These are phyloP conservation scores for Mallotus repandus DNA, from an alignment of 441 rosid species.

Conservation along the genomic window DNA sequence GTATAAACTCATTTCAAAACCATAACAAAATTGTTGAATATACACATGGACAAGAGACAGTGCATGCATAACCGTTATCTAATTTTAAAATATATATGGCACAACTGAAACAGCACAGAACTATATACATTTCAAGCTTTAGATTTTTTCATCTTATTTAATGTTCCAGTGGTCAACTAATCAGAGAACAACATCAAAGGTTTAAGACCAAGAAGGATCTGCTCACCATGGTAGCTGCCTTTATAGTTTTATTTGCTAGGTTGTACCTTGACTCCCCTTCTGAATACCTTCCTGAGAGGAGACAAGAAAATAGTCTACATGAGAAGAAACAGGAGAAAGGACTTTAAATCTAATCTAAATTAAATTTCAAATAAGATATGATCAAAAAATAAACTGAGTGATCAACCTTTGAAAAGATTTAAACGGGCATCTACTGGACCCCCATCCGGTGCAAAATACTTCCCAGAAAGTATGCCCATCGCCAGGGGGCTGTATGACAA, in stretches of 20 bases:
- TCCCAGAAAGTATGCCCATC: conserved; percentile 72
- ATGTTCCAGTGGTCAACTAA: neutral
- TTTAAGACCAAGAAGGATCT: conserved; percentile 10
- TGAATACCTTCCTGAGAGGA: conserved; percentile 47
- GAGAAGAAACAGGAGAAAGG: neutral
- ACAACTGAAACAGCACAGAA: no score
- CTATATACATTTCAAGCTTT: no score
- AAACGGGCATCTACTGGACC: conserved; percentile 53
- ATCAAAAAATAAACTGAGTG: conserved; percentile 6
- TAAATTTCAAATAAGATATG: neutral
- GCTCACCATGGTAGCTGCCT: conserved; percentile 45
- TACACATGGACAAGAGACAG: neutral
- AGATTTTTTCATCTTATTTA: neutral
- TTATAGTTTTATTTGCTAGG: conserved; percentile 35
- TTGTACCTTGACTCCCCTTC: conserved; percentile 66
- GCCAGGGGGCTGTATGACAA: conserved; percentile 67
- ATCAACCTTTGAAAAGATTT: conserved; percentile 53
- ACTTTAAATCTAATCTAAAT: neutral
- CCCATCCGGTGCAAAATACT: conserved; percentile 49
- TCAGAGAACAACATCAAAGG: neutral
- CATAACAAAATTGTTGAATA: neutral
- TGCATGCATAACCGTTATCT: neutral
- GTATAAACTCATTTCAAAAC: neutral
- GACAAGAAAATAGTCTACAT: conserved; percentile 10
- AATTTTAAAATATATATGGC: no score